Percentiles rank a stretch among this genome's conserved stretches.
phyloP scores from a whole-genome alignment of 2,329 filamentous ascomycete species.

The Diatrype stigma region DNA sequence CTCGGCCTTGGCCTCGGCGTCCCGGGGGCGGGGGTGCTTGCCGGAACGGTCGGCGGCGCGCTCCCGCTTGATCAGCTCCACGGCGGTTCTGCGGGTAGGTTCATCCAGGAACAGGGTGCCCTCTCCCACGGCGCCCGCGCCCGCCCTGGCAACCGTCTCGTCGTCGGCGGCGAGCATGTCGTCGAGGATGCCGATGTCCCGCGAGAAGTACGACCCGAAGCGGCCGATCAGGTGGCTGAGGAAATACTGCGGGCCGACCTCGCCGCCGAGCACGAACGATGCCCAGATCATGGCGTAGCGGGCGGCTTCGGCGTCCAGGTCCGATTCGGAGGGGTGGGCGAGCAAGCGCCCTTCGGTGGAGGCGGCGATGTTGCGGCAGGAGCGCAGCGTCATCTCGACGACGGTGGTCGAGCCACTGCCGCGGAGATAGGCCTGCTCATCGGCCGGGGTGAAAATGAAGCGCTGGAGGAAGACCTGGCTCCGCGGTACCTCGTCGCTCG shows the following conservation, averaged over 20 bases:
- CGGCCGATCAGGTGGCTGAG: constrained; percentile 4
- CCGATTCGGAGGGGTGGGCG: too few relatives aligned
- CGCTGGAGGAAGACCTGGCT: constrained; percentile 4
- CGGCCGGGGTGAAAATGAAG: not conserved
- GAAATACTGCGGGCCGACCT: constrained; percentile 2
- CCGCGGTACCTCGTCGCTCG: constrained; percentile 5
- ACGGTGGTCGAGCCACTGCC: constrained; percentile 45
- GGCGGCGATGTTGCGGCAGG: constrained; percentile 61
- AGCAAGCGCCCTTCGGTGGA: constrained; percentile 44
- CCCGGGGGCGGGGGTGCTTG: not conserved
- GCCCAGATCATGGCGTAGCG: constrained; percentile 13
- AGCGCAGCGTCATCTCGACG: constrained; percentile 55
- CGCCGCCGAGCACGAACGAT: constrained; percentile 6
- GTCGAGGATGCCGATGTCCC: constrained; percentile 8
- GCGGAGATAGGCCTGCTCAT: constrained; percentile 37
- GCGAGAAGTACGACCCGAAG: constrained; percentile 8
- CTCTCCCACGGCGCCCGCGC: not conserved
- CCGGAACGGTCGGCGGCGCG: not conserved
- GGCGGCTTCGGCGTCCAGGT: constrained; percentile 6
- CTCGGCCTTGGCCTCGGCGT: not conserved
- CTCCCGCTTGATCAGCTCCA: not conserved
- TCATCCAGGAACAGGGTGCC: not conserved
- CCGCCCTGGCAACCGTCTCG: too few relatives aligned
- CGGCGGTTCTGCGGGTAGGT: not conserved
- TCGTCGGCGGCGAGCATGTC: not conserved